Percentiles rank a stretch among this genome's conserved stretches.
Evolutionary conservation across 163 green algal species (phyloP).

Genomic region (Dunaliella salina): DNA sequence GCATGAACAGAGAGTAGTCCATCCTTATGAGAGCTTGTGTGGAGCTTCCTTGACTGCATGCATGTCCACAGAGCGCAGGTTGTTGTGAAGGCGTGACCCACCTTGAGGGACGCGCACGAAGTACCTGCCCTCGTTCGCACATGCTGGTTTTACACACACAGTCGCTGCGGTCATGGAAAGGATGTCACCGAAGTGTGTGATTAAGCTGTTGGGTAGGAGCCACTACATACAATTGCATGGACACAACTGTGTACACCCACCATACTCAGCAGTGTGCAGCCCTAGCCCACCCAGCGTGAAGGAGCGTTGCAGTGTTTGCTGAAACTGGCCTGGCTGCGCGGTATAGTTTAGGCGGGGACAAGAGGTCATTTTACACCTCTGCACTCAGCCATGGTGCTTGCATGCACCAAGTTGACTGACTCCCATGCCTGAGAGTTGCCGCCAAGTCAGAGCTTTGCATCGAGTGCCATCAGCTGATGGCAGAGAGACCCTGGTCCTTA

Average conservation of each 20-base stretch:
- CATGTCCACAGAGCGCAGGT: too few relatives aligned
- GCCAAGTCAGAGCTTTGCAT: too few relatives aligned
- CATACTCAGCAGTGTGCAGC: conserved; percentile 70
- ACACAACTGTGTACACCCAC: conserved; percentile 19
- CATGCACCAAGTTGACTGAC: too few relatives aligned
- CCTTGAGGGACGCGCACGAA: conserved; percentile 74
- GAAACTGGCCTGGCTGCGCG: conserved; percentile 49
- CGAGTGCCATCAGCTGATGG: too few relatives aligned
- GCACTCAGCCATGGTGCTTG: too few relatives aligned
- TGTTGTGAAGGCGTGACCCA: not conserved
- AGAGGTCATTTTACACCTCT: too few relatives aligned
- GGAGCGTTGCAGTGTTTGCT: conserved; percentile 72
- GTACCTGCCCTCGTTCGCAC: conserved; percentile 80
- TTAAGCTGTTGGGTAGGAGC: not conserved
- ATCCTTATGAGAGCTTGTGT: too few relatives aligned
- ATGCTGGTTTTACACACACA: conserved; percentile 71
- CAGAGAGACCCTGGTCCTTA: too few relatives aligned
- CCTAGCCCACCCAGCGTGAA: conserved; percentile 74
- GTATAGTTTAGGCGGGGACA: too few relatives aligned
- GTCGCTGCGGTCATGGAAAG: conserved; percentile 39
- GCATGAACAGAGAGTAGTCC: too few relatives aligned
- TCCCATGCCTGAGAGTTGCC: too few relatives aligned
- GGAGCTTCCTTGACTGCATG: too few relatives aligned
- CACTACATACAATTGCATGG: not conserved
- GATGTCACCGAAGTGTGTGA: not conserved